Conservation (phyloP, 2,329 filamentous ascomycete genomes). For the Simplicillium aogashimaense region DNA sequence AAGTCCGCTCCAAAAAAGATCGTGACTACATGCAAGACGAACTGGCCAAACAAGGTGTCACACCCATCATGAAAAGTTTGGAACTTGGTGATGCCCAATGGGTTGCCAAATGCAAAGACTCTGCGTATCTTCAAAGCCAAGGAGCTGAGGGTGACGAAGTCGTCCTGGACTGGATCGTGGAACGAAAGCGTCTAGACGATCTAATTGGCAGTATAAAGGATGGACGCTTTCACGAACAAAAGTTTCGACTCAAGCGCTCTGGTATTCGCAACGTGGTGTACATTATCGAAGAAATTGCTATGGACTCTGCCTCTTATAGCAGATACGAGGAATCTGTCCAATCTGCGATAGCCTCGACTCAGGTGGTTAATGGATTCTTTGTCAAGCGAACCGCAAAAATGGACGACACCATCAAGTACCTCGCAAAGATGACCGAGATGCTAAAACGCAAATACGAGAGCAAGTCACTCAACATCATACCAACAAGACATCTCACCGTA, state of each 20-base stretch:
- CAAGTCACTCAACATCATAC: constrained; percentile 51
- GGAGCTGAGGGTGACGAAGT: constrained; percentile 59
- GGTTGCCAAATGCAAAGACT: constrained; percentile 63
- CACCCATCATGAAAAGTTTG: constrained; percentile 56
- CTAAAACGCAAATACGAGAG: constrained; percentile 56
- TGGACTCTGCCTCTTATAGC: constrained; percentile 41
- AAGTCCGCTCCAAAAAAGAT: constrained; percentile 63
- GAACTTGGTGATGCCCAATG: constrained; percentile 70
- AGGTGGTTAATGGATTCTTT: constrained; percentile 72
- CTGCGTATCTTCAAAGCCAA: constrained; percentile 40
- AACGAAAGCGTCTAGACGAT: constrained; percentile 73
- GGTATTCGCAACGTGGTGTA: constrained; percentile 72
- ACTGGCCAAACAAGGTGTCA: constrained; percentile 55
- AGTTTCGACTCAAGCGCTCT: constrained; percentile 64
- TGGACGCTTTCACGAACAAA: constrained; percentile 74
- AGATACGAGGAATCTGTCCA: constrained; percentile 58
- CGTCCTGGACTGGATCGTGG: constrained; percentile 70
- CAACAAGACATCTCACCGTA: constrained; percentile 51
- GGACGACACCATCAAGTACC: constrained; percentile 69
- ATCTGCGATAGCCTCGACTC: constrained; percentile 66
- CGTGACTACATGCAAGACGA: constrained; percentile 69
- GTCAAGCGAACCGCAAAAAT: constrained; percentile 66
- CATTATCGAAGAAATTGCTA: constrained; percentile 62
- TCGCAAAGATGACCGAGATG: constrained; percentile 60
- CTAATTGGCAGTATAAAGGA: constrained; percentile 74